Conservation (phyloP, 2,329 filamentous ascomycete genomes). For the Westerdykella aurantiaca region DNA sequence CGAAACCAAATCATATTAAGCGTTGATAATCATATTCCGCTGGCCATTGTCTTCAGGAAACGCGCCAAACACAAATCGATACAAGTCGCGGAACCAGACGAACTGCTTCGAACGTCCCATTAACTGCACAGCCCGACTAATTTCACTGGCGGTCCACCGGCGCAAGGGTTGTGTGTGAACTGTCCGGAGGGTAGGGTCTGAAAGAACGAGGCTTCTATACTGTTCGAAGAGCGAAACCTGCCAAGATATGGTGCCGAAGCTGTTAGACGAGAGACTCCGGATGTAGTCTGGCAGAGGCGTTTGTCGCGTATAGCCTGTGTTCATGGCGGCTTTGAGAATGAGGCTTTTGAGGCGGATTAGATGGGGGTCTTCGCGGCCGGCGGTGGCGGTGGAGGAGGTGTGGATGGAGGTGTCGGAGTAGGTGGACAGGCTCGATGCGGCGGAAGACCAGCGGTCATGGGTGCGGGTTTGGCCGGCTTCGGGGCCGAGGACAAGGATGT, state of each 20-base stretch:
- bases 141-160: constrained; percentile 65
- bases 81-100: constrained; percentile 74
- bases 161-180: constrained; percentile 48
- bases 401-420: constrained; percentile 63
- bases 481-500: constrained; percentile 81
- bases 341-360: constrained; percentile 72
- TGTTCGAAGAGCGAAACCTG: constrained; percentile 67
- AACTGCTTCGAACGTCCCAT: constrained; percentile 70
- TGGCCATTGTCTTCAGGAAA: constrained; percentile 69
- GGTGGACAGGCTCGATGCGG: constrained; percentile 64
- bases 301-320: constrained; percentile 68
- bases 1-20: constrained; percentile 11
- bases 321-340: constrained; percentile 78
- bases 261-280: constrained; percentile 65
- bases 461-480: constrained; percentile 45
- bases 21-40: constrained; percentile 57
- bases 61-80: constrained; percentile 78
- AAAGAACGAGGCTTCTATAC: constrained; percentile 74
- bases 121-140: constrained; percentile 71
- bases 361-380: constrained; percentile 66
- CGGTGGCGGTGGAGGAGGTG: constrained; percentile 67
- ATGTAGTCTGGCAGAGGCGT: constrained; percentile 67
- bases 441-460: constrained; percentile 76
- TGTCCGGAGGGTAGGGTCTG: constrained; percentile 59
- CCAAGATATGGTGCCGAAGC: constrained; percentile 68